A percentile compares a stretch with the other conserved stretches of the same genome.
These are phyloP conservation scores for Pyricularia sp. DNA, from an alignment of 2,329 filamentous ascomycete genomes.

Conservation along the genomic window DNA sequence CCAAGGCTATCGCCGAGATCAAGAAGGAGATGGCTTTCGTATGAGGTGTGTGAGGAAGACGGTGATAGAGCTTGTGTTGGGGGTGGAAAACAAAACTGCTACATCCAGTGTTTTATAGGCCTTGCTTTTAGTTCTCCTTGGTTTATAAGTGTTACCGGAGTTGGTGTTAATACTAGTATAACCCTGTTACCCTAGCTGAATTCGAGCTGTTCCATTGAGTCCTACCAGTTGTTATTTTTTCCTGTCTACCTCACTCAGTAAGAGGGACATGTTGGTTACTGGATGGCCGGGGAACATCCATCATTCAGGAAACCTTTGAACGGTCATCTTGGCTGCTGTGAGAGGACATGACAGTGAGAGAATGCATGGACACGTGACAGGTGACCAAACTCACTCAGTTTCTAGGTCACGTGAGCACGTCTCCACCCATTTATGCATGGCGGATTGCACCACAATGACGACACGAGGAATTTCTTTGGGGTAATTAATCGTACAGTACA, in stretches of 20 bases:
- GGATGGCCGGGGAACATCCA: background rate
- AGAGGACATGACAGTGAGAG: background rate
- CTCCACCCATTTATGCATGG: background rate
- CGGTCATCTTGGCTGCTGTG: background rate
- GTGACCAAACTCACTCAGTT: background rate
- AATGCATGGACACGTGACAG: background rate
- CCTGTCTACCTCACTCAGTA: background rate
- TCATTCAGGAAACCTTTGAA: too few species aligned
- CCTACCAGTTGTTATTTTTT: background rate
- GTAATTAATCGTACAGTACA: background rate
- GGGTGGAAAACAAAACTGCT: background rate
- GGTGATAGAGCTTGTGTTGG: background rate
- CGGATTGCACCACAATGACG: background rate
- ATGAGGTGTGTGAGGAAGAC: background rate
- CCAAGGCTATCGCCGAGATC: constrained; percentile 88
- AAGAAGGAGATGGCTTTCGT: constrained; percentile 85
- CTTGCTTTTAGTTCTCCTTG: constrained; percentile 1
- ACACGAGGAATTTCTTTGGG: background rate
- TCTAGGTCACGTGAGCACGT: background rate
- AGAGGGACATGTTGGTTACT: background rate
- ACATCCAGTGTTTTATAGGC: background rate
- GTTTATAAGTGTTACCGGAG: background rate
- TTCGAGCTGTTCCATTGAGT: background rate
- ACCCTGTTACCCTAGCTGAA: background rate
- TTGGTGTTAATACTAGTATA: background rate